Percentiles rank a stretch among this genome's conserved stretches.
Conservation (phyloP, 148 eudicot genomes). For the Camellia sinensis region DNA sequence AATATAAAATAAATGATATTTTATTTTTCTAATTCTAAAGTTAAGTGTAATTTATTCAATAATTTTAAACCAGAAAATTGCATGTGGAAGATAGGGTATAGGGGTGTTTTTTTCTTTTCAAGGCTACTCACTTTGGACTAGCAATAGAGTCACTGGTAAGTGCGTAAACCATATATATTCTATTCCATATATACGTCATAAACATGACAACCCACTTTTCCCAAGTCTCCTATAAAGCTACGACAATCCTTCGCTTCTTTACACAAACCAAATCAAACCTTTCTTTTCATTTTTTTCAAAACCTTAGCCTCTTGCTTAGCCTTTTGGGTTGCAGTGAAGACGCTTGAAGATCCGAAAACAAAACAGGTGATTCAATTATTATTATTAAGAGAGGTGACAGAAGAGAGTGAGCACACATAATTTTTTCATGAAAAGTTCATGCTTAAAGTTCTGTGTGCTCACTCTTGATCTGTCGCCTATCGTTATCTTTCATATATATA, state of each 20-base stretch:
- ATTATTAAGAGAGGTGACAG: slow-evolving; percentile 11
- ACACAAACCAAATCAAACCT: not conserved
- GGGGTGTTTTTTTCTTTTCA: not conserved
- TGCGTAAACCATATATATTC: not conserved
- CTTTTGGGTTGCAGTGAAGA: slow-evolving; percentile 1
- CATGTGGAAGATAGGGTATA: not conserved
- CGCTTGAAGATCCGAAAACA: not conserved
- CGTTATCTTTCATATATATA: not conserved
- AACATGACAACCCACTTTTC: not conserved
- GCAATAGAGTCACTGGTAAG: not conserved
- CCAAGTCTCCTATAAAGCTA: not conserved
- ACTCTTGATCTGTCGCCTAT: slow-evolving; percentile 22
- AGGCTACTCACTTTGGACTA: not conserved
- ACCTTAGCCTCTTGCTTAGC: not conserved
- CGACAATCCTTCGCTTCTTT: not conserved
- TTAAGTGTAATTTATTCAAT: too few relatives aligned
- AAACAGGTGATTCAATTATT: too few relatives aligned
- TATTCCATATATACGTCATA: not conserved
- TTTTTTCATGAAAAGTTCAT: slow-evolving; percentile 10
- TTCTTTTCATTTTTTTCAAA: too few relatives aligned
- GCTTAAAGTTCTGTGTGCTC: slow-evolving; percentile 25
- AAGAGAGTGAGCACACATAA: slow-evolving; percentile 33
- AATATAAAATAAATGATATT: too few relatives aligned
- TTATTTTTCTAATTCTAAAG: too few relatives aligned
- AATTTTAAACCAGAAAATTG: not conserved